Percentiles rank a stretch among this genome's conserved stretches.
Conservation (phyloP, 345 rosid genomes). For the Syzygium grande region DNA sequence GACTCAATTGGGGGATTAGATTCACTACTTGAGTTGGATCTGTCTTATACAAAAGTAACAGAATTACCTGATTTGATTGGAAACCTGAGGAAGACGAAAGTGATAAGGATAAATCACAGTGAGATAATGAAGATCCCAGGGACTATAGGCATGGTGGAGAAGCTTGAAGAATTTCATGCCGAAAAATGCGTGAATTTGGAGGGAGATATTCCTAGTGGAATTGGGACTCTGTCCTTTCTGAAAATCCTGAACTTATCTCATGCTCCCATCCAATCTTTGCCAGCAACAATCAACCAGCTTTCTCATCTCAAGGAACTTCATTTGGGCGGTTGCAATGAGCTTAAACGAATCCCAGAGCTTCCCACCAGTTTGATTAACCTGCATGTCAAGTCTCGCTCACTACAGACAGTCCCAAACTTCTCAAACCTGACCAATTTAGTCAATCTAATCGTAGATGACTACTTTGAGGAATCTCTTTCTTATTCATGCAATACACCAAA, state of each 20-base stretch:
- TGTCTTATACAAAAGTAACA: background rate
- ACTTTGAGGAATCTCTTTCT: rapidly evolving
- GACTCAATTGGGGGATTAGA: background rate
- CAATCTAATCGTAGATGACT: background rate
- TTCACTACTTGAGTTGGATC: background rate
- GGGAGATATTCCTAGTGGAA: background rate
- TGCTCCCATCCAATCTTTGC: background rate
- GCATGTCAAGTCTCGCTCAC: background rate
- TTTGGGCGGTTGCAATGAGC: background rate
- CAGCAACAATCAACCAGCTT: background rate
- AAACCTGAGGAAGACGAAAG: background rate
- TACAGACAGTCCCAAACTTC: background rate
- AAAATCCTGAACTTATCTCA: background rate
- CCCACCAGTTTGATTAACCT: background rate
- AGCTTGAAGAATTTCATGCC: background rate
- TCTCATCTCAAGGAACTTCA: background rate
- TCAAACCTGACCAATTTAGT: background rate
- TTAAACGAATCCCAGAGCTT: background rate
- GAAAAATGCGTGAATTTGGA: background rate
- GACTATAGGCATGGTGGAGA: background rate
- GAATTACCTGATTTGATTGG: background rate
- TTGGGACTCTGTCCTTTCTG: background rate
- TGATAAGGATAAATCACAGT: background rate
- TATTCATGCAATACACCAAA: background rate
- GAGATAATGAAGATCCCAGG: rapidly evolving